A percentile compares a stretch with the other conserved stretches of the same genome.
phyloP scores from a whole-genome alignment of 495 filamentous ascomycete species.

The Sphaerosporella brunnea region DNA sequence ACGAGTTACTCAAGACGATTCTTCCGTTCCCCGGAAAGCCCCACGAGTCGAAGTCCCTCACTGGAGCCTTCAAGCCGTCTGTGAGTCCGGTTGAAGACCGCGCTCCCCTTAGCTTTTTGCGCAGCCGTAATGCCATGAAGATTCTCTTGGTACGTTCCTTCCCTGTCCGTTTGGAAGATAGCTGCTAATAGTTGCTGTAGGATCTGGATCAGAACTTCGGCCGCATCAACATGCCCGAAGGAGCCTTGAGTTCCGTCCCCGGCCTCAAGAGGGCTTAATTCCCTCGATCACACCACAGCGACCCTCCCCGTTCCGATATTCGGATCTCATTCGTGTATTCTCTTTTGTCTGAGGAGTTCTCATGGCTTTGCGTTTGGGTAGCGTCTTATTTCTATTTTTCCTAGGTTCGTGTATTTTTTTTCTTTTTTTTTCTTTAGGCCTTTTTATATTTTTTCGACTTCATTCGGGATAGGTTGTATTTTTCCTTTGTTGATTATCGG shows the following conservation, averaged over 20 bases:
- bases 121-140: conserved; percentile 88
- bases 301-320: not conserved
- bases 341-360: not conserved
- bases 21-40: conserved; percentile 61
- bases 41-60: conserved; percentile 29
- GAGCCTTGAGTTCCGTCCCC: not conserved
- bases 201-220: conserved; percentile 89
- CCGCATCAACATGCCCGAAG: not conserved
- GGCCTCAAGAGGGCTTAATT: conserved; percentile 1
- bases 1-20: conserved; percentile 71
- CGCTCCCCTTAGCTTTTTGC: conserved; percentile 58
- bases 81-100: conserved; percentile 32
- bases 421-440: not conserved
- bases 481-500: too few relatives aligned
- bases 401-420: not conserved
- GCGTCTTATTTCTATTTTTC: too few relatives aligned
- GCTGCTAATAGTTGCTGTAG: conserved; percentile 6
- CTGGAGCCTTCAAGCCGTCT: conserved; percentile 24
- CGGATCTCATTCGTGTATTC: not conserved
- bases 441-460: not conserved
- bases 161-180: not conserved
- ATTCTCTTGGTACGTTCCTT: conserved; percentile 46
- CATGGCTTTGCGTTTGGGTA: too few relatives aligned
- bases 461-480: too few relatives aligned
- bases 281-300: not conserved